Conservation (phyloP, 768 basidiomycete genomes). For the Russula vinacea region DNA sequence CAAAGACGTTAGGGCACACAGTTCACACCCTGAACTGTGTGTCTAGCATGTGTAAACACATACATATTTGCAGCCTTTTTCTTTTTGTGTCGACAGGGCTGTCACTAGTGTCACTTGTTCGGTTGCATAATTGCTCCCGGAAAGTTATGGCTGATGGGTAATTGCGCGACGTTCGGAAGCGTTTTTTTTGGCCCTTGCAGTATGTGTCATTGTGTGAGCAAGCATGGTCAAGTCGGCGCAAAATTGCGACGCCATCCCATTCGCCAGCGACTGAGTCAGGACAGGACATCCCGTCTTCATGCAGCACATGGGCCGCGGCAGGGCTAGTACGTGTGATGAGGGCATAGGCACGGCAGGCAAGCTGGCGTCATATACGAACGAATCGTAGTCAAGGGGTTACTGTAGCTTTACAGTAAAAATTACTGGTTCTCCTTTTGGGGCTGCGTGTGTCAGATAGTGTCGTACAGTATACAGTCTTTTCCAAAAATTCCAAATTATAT, state of each 20-base stretch:
- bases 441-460: not conserved
- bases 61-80: too few relatives aligned
- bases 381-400: not conserved
- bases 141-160: not conserved
- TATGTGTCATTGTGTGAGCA: not conserved
- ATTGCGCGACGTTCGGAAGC: not conserved
- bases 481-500: not conserved
- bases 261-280: conserved; percentile 11
- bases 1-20: not conserved
- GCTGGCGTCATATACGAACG: not conserved
- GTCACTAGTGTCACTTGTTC: not conserved
- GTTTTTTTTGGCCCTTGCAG: not conserved
- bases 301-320: not conserved
- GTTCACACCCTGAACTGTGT: too few relatives aligned
- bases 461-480: not conserved
- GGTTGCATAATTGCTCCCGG: not conserved
- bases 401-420: not conserved
- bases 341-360: conserved; percentile 16
- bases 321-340: conserved; percentile 16
- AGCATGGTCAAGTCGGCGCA: not conserved
- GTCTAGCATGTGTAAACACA: too few relatives aligned
- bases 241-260: not conserved
- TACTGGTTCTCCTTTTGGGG: conserved; percentile 2
- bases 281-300: not conserved
- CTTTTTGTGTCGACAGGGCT: not conserved